A percentile compares a stretch with the other conserved stretches of the same genome.
These are phyloP conservation scores for Diaporthe sp. DNA, from an alignment of 2,329 filamentous ascomycete genomes.

Conservation along the genomic window DNA sequence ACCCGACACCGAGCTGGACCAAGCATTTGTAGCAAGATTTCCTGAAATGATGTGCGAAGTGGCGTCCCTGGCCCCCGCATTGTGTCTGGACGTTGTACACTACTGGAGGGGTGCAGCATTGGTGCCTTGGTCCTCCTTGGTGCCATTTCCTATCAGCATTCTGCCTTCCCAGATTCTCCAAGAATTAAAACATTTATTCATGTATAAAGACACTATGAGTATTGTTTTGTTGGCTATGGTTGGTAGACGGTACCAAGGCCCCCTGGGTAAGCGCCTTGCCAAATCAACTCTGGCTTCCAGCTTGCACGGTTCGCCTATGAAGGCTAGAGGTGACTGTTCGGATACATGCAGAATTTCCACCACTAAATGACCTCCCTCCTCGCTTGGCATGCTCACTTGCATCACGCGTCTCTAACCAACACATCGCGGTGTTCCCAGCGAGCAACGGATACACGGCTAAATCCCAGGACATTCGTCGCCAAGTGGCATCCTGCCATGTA, in stretches of 20 bases:
- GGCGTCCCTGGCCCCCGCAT: neutral
- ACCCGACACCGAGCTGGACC: neutral
- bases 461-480: neutral
- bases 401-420: slow-evolving; percentile 4
- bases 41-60: neutral
- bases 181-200: neutral
- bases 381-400: slow-evolving; percentile 3
- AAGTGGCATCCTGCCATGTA: neutral
- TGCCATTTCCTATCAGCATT: neutral
- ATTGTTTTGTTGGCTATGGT: neutral
- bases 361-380: neutral
- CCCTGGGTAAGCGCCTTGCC: neutral
- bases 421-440: neutral
- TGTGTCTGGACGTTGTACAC: neutral
- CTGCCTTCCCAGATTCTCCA: neutral
- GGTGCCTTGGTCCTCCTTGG: slow-evolving; percentile 5
- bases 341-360: slow-evolving; percentile 6
- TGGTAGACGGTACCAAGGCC: neutral
- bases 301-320: neutral
- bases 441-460: slow-evolving; percentile 6
- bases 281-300: neutral
- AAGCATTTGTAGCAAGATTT: neutral
- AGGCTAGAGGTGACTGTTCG: neutral
- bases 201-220: neutral
- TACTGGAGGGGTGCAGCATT: slow-evolving; percentile 5